Percentiles rank a stretch among this genome's conserved stretches.
Conservation (phyloP, 495 filamentous ascomycete genomes). For the Aspergillus mulundensis region DNA sequence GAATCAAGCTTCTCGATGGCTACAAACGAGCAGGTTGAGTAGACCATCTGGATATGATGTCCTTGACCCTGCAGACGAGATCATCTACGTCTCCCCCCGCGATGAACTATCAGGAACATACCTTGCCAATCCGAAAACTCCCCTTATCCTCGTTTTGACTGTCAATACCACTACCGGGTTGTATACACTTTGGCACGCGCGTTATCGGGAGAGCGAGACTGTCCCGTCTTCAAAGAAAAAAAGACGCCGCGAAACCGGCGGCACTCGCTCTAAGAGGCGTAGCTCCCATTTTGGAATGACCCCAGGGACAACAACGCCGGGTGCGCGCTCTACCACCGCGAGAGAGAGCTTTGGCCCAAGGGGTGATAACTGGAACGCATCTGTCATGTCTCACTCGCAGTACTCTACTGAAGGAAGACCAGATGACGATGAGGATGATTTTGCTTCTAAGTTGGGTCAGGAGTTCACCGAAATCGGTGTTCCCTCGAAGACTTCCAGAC, state of each 20-base stretch:
- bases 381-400: constrained; percentile 38
- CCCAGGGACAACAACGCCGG: constrained; percentile 78
- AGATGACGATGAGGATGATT: constrained; percentile 54
- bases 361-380: constrained; percentile 32
- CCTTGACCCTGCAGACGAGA: constrained; percentile 68
- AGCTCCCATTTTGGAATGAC: constrained; percentile 81
- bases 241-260: constrained; percentile 45
- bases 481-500: constrained; percentile 69
- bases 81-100: constrained; percentile 67
- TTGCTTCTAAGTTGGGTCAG: constrained; percentile 71
- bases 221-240: constrained; percentile 49
- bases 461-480: constrained; percentile 66
- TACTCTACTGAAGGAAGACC: constrained; percentile 27
- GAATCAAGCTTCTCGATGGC: constrained; percentile 32
- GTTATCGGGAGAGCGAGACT: constrained; percentile 56
- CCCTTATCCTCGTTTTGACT: constrained; percentile 76
- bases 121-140: constrained; percentile 18
- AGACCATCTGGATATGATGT: constrained; percentile 41
- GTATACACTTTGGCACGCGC: constrained; percentile 76
- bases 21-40: constrained; percentile 28
- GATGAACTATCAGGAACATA: constrained; percentile 45
- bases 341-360: constrained; percentile 56
- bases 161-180: constrained; percentile 65
- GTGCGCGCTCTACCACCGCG: constrained; percentile 42
- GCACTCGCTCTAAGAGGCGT: constrained; percentile 62